Conservation (phyloP, 805 yeast species). For the Kodamaea neixiangensis region DNA sequence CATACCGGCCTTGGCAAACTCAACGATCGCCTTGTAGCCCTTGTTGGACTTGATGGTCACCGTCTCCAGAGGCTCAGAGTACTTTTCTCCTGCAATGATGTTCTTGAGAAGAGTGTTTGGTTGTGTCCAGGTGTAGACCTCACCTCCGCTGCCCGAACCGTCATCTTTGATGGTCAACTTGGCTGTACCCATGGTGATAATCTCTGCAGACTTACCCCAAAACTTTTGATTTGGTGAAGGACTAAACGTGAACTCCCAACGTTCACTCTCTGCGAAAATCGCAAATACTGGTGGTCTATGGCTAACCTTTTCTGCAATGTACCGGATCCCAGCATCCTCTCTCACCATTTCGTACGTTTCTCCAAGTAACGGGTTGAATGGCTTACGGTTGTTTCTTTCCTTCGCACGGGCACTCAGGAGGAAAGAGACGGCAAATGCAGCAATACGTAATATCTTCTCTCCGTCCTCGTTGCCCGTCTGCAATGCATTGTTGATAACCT, state of each 20-base stretch:
- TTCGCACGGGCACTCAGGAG: slow-evolving; percentile 72
- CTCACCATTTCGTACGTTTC: slow-evolving; percentile 90
- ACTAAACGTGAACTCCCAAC: slow-evolving; percentile 71
- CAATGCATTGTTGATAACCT: slow-evolving; percentile 65
- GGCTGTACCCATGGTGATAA: slow-evolving; percentile 71
- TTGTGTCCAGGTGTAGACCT: slow-evolving; percentile 75
- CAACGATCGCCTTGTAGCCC: slow-evolving; percentile 71
- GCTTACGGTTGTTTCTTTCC: slow-evolving; percentile 78
- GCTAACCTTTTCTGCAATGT: slow-evolving; percentile 80
- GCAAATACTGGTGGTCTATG: slow-evolving; percentile 91
- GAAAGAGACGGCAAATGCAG: slow-evolving; percentile 79
- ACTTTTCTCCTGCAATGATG: slow-evolving; percentile 92
- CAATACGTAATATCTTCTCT: slow-evolving; percentile 64
- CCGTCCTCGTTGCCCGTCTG: slow-evolving; percentile 48
- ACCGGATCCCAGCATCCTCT: slow-evolving; percentile 74
- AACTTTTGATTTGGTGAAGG: slow-evolving; percentile 81
- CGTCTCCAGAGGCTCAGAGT: slow-evolving; percentile 79
- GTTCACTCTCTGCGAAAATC: slow-evolving; percentile 64
- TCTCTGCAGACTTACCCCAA: slow-evolving; percentile 93
- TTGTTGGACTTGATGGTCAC: slow-evolving; percentile 65
- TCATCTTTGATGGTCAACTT: slow-evolving; percentile 51
- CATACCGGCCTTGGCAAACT: slow-evolving; percentile 80
- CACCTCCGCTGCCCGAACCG: slow-evolving; percentile 47
- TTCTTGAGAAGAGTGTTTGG: slow-evolving; percentile 85
- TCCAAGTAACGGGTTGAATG: slow-evolving; percentile 92